phyloP scores from a whole-genome alignment of 2,329 filamentous ascomycete genomes.

The Myriosclerotinia scirpicola region DNA sequence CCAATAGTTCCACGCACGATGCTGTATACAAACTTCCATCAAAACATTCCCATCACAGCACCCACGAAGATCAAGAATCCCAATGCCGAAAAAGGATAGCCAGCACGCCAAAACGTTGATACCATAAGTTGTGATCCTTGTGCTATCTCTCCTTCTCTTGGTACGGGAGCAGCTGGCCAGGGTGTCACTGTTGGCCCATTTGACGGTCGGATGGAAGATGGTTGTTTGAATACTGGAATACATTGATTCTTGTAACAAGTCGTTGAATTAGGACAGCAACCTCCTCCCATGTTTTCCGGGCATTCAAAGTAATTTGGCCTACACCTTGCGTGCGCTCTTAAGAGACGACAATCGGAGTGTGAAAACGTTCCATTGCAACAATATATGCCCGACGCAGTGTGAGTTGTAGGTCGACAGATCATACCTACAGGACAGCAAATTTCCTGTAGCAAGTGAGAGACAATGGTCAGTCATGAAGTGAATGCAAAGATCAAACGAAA shows the following conservation, averaged over 20 bases:
- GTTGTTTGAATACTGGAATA: conserved; percentile 28
- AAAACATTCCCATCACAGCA: conserved; percentile 34
- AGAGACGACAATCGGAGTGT: conserved; percentile 28
- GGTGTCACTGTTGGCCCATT: conserved; percentile 33
- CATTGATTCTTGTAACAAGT: conserved; percentile 20
- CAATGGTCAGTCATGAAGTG: neutral
- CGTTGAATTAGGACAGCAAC: conserved; percentile 34
- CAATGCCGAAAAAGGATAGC: conserved; percentile 27
- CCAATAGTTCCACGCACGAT: conserved; percentile 1
- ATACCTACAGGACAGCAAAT: conserved; percentile 37
- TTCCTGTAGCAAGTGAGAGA: conserved; percentile 26
- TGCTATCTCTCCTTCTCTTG: conserved; percentile 36
- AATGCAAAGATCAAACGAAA: too few relatives aligned
- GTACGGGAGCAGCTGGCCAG: conserved; percentile 20
- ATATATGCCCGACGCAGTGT: conserved; percentile 35
- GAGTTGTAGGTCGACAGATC: conserved; percentile 30
- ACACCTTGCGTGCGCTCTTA: conserved; percentile 32
- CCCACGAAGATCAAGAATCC: conserved; percentile 30
- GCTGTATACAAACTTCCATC: conserved; percentile 15
- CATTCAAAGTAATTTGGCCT: conserved; percentile 32
- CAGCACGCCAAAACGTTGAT: conserved; percentile 25
- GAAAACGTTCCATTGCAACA: conserved; percentile 36
- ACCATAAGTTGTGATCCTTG: conserved; percentile 24
- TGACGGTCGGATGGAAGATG: conserved; percentile 16
- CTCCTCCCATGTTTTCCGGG: conserved; percentile 33